Evolutionary conservation across 148 eudicot genomes (phyloP), one percentile per base, ranked within the genome.

Genomic region (Rhododendron williamsianum): DNA sequence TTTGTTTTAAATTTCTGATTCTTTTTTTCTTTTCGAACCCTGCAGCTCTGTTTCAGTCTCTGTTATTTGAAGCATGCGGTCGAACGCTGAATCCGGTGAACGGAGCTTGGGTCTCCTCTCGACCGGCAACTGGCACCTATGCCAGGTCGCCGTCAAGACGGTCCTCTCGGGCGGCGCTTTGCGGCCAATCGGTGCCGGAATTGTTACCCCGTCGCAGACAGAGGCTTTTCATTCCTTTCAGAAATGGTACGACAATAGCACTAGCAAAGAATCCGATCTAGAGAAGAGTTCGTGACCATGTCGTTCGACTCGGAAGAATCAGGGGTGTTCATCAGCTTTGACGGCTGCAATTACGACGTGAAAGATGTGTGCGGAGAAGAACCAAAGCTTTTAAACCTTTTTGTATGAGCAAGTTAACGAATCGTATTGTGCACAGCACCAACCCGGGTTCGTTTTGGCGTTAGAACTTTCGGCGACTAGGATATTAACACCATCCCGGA

Each of bases 101-200:
- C 76, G 93, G 93, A 25, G 92, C 92, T 88, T 92, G 16, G 93
- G 93, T 1, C 86, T 92, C 2, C 85, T 92, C 2, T 89, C 86
- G 89, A 89, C 91, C 6, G 92, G 93, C 7, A 92, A 92, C 89
- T 92, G 93, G 92, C 89, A 89, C 54, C 5, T 88, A 8, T 90
- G 92, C 79, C 91, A 89, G 72, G 36, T 87, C 41, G 93, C 93
- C 4, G 92, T 90, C 49, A 89, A 89, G 77, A 89, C 91, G 21
- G 91, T 92, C 80, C 91, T 92, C 16, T 72, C 86, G 0, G 92
- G 93, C 72, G 92, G 93, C 19, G 76, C 51, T 23, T 46, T 91
- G 23, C 78, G 82, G 13, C 41, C 90, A 43, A 81, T 86, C 54
- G 74, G 74, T 25, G 74, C 84, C 90, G 48, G 87, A 87, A 38